These are phyloP conservation scores for Diplodia corticola DNA, from an alignment of 2,329 filamentous ascomycete genomes.

Conservation along the genomic window DNA sequence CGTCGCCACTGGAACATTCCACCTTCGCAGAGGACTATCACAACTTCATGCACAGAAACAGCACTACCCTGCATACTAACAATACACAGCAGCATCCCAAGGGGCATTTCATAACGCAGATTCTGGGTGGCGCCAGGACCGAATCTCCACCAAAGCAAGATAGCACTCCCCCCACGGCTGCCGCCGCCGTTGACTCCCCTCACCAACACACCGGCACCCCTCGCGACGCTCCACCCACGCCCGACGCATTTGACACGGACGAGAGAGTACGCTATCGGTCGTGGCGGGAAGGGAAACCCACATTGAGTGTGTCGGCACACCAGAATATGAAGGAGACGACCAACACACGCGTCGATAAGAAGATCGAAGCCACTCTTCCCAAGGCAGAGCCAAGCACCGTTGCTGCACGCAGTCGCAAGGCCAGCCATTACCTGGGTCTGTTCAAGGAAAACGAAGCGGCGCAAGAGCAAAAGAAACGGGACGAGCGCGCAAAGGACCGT, in stretches of 20 bases:
- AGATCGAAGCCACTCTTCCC: conserved; percentile 63
- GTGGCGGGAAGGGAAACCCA: conserved; percentile 52
- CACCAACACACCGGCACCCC: conserved; percentile 36
- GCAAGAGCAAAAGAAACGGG: conserved; percentile 53
- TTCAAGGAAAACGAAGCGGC: conserved; percentile 63
- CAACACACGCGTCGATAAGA: conserved; percentile 56
- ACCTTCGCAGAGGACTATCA: conserved; percentile 19
- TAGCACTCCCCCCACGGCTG: conserved; percentile 28
- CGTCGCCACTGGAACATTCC: conserved; percentile 21
- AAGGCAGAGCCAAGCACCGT: conserved; percentile 55
- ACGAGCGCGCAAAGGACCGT: conserved; percentile 38
- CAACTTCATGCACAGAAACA: conserved; percentile 17
- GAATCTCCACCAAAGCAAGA: conserved; percentile 30
- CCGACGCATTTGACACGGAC: conserved; percentile 36
- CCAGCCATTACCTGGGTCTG: conserved; percentile 64
- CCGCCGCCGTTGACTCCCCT: conserved; percentile 40
- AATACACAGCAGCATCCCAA: conserved; percentile 36
- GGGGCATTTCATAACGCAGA: conserved; percentile 36
- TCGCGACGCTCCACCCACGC: conserved; percentile 23
- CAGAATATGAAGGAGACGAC: conserved; percentile 46
- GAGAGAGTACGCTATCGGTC: conserved; percentile 50
- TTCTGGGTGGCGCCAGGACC: conserved; percentile 26
- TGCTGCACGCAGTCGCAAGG: conserved; percentile 63
- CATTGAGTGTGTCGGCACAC: conserved; percentile 39
- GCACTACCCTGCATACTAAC: conserved; percentile 27